Evolutionary conservation across 352 stramenopile genomes (phyloP), one percentile per base, ranked within the genome.

Genomic region (Pythium oligandrum): DNA sequence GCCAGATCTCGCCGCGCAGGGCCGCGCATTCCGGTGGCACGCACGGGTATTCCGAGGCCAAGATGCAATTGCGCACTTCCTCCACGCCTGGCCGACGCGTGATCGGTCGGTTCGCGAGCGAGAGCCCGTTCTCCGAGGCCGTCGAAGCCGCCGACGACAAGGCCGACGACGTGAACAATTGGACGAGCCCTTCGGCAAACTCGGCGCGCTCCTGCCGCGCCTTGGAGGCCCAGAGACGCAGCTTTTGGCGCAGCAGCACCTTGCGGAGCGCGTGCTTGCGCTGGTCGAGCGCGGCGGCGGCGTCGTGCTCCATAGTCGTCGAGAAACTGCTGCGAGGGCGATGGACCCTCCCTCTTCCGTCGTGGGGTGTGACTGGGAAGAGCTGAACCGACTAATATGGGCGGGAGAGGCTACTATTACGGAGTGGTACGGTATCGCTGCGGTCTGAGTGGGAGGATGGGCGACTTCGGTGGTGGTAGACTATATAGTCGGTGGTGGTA

Each of bases 31-130:
- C 57, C 11, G 75, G 70, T 33, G 80, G 80, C 6, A 90, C 47
- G 62, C 64, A 71, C 37, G 74, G 68, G 31, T 71, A 83, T 36
- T 73, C 51, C 12, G 63, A 77, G 43, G 64, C 54, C 4, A 88
- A 55, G 11, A 90, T 47, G 53, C 77, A 88, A 55, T 78, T 71
- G 54, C 75, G 76, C 31, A 90, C 64, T 45, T 90, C 80, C 37
- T 90, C 77, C 10, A 88, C 72, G 32, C 77, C 77, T n/a, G 80
- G 80, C 5, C 80, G 77, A n/a, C 80, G 73, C 54, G 77, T 90
- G 51, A 90, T 82, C 11, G 70, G 73, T 39, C 73, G 52, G 48
- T 62, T 45, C 4, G 62, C 63, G 8, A 67, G 54, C 6, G 63
- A 51, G 3, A 57, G 37, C 17, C 17, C 17, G 17, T 26, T 26